phyloP scores from a whole-genome alignment of 257 asterid species.

The Fraxinus excelsior region DNA sequence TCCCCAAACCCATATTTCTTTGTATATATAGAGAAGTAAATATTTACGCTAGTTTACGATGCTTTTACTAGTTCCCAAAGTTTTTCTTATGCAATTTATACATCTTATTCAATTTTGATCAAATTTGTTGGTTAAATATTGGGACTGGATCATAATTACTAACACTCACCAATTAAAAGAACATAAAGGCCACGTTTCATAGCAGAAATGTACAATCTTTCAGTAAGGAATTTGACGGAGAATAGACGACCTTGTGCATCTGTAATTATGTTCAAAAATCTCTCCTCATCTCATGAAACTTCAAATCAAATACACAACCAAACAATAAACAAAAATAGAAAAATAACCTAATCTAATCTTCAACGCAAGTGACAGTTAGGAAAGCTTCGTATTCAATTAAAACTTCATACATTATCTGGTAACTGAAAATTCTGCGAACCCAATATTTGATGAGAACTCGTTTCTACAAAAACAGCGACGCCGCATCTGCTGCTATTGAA shows the following conservation, averaged over 20 bases:
- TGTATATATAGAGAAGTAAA: conserved; percentile 10
- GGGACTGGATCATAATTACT: no score
- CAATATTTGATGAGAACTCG: conserved; percentile 53
- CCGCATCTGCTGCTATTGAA: conserved; percentile 73
- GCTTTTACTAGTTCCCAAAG: background rate
- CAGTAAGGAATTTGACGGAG: no score
- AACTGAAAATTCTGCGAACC: conserved; percentile 78
- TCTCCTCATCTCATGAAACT: background rate
- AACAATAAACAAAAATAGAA: background rate
- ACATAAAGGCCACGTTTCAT: no score
- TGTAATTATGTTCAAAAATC: background rate
- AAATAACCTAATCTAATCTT: conserved; percentile 4
- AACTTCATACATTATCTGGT: conserved; percentile 47
- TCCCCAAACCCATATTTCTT: background rate
- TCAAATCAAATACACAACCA: background rate
- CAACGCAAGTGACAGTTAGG: conserved; percentile 7
- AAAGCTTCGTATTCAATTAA: background rate
- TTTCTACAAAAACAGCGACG: conserved; percentile 54
- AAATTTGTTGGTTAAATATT: no score
- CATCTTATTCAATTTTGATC: no score
- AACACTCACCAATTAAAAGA: no score
- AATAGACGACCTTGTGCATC: no score
- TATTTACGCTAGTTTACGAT: background rate
- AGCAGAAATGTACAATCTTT: background rate
- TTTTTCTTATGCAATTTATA: no score